Base-by-base conservation (phyloP, 495 filamentous ascomycete species). In the Penicillium cataractarum region DNA sequence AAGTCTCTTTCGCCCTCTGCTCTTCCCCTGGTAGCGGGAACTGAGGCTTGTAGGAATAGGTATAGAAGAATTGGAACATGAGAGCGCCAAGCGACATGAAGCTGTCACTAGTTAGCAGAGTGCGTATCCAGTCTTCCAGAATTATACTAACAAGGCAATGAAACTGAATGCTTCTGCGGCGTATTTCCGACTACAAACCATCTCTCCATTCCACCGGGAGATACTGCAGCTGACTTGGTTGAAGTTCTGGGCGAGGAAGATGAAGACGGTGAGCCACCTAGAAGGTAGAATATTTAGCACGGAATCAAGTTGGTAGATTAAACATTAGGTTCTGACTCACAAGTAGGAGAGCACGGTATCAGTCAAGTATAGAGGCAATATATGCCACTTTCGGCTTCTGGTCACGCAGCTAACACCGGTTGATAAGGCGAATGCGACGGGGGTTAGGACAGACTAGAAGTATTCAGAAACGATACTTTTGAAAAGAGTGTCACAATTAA, bases 121-220 rank as follows among this genome's bases (percentile, higher is more conserved):
- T 21, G 19, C n/a, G 31, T 8, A 9, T 27, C 0, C n/a, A 37
- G 12, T 15, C 13, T 49, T 2, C 31, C 12, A 12, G n/a, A 13
- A 6, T n/a, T 5, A 32, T n/a, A 68, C 65, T 58, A 29, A 68
- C 68, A 70, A 70, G n/a, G 65, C 68, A 53, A 68, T 70, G 39
- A 70, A 70, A 21, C 48, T 59, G 32, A 70, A 70, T 37, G 68
- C 60, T 44, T 70, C 68, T 0, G 62, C 62, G 10, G 68, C 35
- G 49, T 70, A 65, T 31, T 68, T 50, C 21, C 65, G 50, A 19
- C 58, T 65, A 26, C 68, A 70, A 12, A 62, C 59, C 1, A 31
- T n/a, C 35, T 65, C 40, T 17, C 62, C 55, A 33, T 70, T 65
- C 68, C 68, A 70, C 21, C 37, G 68, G 21, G 56, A 55, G 3